Base-by-base conservation (phyloP, 441 rosid genomes). In the Bocquillonia castaneifolia region DNA sequence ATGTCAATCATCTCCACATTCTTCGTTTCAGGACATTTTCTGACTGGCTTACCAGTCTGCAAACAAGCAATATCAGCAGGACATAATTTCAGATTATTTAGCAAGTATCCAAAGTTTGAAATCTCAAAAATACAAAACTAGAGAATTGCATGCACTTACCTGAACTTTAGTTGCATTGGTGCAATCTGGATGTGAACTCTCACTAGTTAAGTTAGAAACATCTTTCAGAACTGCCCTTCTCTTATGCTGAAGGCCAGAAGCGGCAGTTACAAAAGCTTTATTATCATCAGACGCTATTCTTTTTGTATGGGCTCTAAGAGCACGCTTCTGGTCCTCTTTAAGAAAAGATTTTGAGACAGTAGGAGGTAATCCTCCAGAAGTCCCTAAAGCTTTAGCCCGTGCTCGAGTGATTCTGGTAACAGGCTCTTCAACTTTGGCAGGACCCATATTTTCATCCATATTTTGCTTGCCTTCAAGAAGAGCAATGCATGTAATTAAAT, bases 171-270 rank as follows among this genome's bases (percentile, higher is more conserved):
- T 65, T 56, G 66, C 86, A 75, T 72, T 71, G 42, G 66, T 63
- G 60, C 74, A 74, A 63, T 77, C 81, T 29, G 59, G 61, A 72
- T 74, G 51, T n/a, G 79, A 65, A 69, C 67, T 71, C 56, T 73
- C 84, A 55, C 66, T 36, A 58, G 48, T 39, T 66, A 76, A 55
- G 82, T 86, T 91, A 17, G 86, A 81, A 22, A 84, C 91, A 76
- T 93, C 97, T 83, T 77, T 81, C 14, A 93, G 90, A 63, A 85
- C 91, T 3, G 87, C 83, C 74, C 96, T 87, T 76, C 81, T 88
- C 85, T 93, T 93, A 74, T 77, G 80, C 74, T 82, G 87, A 79
- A 81, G 71, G 65, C 72, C 65, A 51, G 74, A 74, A 58, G 63
- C 39, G 37, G 80, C 69, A 72, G 79, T 37, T 25, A 48, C 64